A percentile compares a stretch with the other conserved stretches of the same genome.
Conservation (phyloP, 805 yeast species). For the Cyberlindnera meyerae region DNA sequence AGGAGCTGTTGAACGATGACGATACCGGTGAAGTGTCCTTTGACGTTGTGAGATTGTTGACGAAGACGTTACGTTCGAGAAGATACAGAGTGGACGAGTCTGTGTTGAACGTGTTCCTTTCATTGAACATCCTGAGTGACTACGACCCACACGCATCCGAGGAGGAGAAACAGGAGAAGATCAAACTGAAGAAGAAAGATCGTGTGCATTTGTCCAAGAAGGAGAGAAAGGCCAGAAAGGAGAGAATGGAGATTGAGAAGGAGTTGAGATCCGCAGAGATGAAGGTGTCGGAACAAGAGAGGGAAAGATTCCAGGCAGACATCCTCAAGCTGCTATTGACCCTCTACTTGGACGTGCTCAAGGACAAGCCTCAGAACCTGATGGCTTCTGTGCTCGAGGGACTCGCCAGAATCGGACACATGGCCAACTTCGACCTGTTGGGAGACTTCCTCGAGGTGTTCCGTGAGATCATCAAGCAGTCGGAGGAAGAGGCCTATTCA, state of each 20-base stretch:
- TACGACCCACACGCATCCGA: slow-evolving; percentile 61
- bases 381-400: slow-evolving; percentile 92
- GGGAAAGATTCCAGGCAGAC: slow-evolving; percentile 82
- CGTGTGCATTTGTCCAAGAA: slow-evolving; percentile 88
- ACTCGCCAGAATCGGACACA: slow-evolving; percentile 80
- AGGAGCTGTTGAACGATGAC: slow-evolving; percentile 70
- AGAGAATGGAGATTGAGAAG: slow-evolving; percentile 79
- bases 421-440: slow-evolving; percentile 86
- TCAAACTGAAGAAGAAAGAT: slow-evolving; percentile 74
- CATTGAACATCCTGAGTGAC: slow-evolving; percentile 61
- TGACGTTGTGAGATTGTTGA: slow-evolving; percentile 63
- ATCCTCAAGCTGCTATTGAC: slow-evolving; percentile 68
- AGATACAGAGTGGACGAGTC: slow-evolving; percentile 80
- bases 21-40: slow-evolving; percentile 75
- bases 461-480: slow-evolving; percentile 66
- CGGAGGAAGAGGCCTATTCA: slow-evolving; percentile 39
- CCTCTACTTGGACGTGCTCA: slow-evolving; percentile 73
- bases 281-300: slow-evolving; percentile 79
- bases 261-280: slow-evolving; percentile 86
- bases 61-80: slow-evolving; percentile 68
- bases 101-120: slow-evolving; percentile 66
- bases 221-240: slow-evolving; percentile 83
- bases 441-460: slow-evolving; percentile 91
- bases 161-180: slow-evolving; percentile 38
- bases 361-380: slow-evolving; percentile 54